Percentiles rank a stretch among this genome's conserved stretches.
Evolutionary conservation across 768 basidiomycete species (phyloP).

Genomic region (Psilocybe cubensis): DNA sequence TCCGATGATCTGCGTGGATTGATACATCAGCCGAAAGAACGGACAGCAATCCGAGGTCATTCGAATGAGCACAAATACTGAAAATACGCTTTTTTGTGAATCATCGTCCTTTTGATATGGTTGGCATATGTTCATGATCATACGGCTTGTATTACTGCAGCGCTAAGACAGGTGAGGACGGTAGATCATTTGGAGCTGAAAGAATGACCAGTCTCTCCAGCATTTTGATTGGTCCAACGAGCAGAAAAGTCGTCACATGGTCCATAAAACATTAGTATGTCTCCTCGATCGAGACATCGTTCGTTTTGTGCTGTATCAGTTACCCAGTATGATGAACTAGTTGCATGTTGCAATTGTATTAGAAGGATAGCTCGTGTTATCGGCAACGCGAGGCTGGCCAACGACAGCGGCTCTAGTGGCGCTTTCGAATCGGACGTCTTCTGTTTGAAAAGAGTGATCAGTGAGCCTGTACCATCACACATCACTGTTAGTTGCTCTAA

Average conservation of each 20-base stretch:
- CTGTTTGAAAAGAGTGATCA: background rate
- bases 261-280: background rate
- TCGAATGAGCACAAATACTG: background rate
- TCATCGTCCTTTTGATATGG: background rate
- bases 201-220: background rate
- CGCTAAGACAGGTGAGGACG: background rate
- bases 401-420: background rate
- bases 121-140: background rate
- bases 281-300: background rate
- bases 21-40: background rate
- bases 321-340: background rate
- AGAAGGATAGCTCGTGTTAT: background rate
- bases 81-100: background rate
- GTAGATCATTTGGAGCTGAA: background rate
- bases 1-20: background rate
- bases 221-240: background rate
- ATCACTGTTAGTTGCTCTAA: background rate
- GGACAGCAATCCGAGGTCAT: background rate
- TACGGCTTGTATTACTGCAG: background rate
- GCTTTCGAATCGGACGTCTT: background rate
- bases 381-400: background rate
- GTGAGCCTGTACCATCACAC: background rate
- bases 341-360: background rate
- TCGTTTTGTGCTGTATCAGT: background rate
- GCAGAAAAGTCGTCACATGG: background rate